Base-by-base conservation (phyloP, 352 stramenopile genomes). In the Lagenidium giganteum region DNA sequence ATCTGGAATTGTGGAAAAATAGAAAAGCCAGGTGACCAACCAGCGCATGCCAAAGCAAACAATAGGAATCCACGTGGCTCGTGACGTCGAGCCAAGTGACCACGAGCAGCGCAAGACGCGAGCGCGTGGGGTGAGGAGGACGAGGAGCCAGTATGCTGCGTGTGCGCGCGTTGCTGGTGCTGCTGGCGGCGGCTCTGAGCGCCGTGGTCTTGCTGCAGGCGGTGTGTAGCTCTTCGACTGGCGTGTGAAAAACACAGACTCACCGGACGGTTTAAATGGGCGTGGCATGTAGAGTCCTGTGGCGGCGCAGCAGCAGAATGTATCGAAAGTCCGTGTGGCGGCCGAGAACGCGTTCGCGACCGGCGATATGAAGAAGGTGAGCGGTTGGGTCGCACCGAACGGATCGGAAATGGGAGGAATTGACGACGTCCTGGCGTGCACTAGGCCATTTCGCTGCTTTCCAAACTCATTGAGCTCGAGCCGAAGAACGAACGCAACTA, bases 391-490 rank as follows among this genome's bases (percentile, higher is more conserved):
- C n/a, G n/a, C n/a, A n/a, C n/a, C n/a, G n/a, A n/a, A n/a, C n/a
- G n/a, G n/a, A n/a, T n/a, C 42, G 43, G n/a, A 35, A 17, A 21
- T 4, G 9, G 33, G 14, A 50, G 20, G 16, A 18, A 34, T 9
- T 16, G 17, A 27, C 28, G 3, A 42, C 14, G 24, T 22, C 22
- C 47, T 33, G 20, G 21, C 27, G 7, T 22, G 8, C 8, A 31
- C n/a, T 17, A 87, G 75, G 76, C 79, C 27, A 87, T 89, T 41
- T 71, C 72, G 45, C 62, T 92, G 28, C 61, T 87, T 14, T 85
- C 79, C 28, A 87, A 87, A 61, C 59, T 89, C 23, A 89, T 92
- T 38, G 73, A 89, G 47, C 41, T 89, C 20, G 79, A 92, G 38
- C 76, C 79, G 8, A 67, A 30, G 41, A 89, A 89, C 51, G 79